Evolutionary conservation across 75 land plant genomes (phyloP), one percentile per base, ranked within the genome.

Genomic region (Sequoiadendron giganteum): DNA sequence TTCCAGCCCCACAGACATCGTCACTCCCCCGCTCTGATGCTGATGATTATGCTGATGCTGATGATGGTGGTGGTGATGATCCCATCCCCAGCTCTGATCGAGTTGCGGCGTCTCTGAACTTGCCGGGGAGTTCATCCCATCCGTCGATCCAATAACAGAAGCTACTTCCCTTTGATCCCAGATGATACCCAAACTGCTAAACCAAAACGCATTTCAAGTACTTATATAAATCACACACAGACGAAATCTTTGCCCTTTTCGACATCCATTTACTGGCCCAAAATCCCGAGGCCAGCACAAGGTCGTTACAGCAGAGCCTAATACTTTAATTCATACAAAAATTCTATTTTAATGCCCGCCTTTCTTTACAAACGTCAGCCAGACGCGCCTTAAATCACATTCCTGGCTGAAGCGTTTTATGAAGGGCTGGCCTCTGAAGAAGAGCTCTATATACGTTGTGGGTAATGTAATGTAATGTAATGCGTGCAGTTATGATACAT

Each of bases 31-130:
- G 47, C 48, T 82, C 3, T 45, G 19, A 25, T 21, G 8, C 3
- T 43, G 45, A 82, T 40, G 48, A 43, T 39, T 80, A n/a, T n/a
- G n/a, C n/a, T 45, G 52, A 47, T 82, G 11, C 1, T 82, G 48
- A 45, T 82, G 10, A 42, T 82, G 83, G 2, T 78, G 81, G 0
- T 78, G 81, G 1, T 42, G 43, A 81, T 81, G 84, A 47, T 82
- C 84, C 84, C 84, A 82, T 25, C 13, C 84, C 84, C 84, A 82
- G 49, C 83, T 81, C 83, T 81, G 83, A 81, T 81, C 83, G 2
- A 28, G 42, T 43, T 82, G 34, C 49, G 28, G 34, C 32, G 47
- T 82, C 84, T 82, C 84, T 82, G 84, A 43, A 82, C 52, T 82
- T 45, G 47, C 84, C 13, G 84, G 84, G 11, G 84, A 47, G 84